Evolutionary conservation across 2,329 filamentous ascomycete genomes (phyloP).

Genomic region (Ascochyta lentis): DNA sequence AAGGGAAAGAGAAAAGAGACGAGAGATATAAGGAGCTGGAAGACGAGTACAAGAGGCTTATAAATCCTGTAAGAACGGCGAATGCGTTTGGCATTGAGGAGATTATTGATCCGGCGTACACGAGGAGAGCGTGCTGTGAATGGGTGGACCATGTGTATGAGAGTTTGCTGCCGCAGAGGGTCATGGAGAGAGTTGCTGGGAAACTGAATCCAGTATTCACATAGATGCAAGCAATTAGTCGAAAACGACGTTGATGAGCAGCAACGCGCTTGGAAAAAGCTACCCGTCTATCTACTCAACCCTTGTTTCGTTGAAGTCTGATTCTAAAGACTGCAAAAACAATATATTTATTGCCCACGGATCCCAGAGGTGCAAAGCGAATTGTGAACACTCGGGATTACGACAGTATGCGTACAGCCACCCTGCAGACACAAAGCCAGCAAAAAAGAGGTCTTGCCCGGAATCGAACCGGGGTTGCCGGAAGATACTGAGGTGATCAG

Average conservation of each 20-base stretch:
- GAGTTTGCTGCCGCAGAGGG: conserved; percentile 57
- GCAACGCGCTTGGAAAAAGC: too few species aligned
- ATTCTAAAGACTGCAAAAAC: too few species aligned
- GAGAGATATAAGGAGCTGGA: conserved; percentile 64
- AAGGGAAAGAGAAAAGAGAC: conserved; percentile 56
- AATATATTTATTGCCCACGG: too few species aligned
- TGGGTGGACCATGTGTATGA: conserved; percentile 66
- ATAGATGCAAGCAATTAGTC: background rate
- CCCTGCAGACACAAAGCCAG: too few species aligned
- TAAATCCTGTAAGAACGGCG: conserved; percentile 70
- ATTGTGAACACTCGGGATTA: too few species aligned
- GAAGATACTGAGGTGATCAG: conserved; percentile 13
- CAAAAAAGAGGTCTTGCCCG: conserved; percentile 14
- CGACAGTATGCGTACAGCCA: too few species aligned
- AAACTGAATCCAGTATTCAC: conserved; percentile 46
- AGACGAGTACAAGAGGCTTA: conserved; percentile 65
- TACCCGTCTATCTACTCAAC: too few species aligned
- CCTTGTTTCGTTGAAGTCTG: too few species aligned
- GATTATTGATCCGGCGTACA: conserved; percentile 68
- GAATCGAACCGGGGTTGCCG: conserved; percentile 17
- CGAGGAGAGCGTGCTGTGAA: conserved; percentile 60
- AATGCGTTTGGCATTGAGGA: conserved; percentile 70
- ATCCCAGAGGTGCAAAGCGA: too few species aligned
- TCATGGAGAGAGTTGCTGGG: conserved; percentile 52
- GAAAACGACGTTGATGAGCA: too few species aligned